Base-by-base conservation (phyloP, 2,329 filamentous ascomycete species). In the Dissoconium aciculare region DNA sequence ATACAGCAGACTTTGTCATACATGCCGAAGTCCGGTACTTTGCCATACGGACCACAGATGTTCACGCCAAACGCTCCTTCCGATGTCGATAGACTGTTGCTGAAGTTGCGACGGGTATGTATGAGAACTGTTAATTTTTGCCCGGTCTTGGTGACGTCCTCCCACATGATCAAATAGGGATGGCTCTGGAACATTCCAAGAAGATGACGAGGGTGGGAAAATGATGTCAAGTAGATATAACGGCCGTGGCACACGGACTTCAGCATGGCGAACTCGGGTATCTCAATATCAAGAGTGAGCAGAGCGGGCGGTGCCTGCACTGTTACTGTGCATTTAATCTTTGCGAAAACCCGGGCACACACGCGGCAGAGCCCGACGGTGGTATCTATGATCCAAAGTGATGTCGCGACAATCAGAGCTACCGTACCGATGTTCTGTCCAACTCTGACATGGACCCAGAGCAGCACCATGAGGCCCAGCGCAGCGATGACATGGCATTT, bases 1-100 rank as follows among this genome's bases (percentile, higher is more conserved):
- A 37, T n/a, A n/a, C 30, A 31, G 13, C 34, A 32, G 11, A 37
- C 31, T 13, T 33, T 37, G 19, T 37, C 31, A 17, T 23, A 30
- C 10, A 17, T 12, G 12, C 31, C 25, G 5, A 37, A 27, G 6
- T 17, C 15, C n/a, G 15, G 8, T n/a, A 12, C 15, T 8, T 21
- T 3, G n/a, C 32, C 27, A 28, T 37, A 37, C 15, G 34, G 34
- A n/a, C 34, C 34, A 23, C 34, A 21, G 9, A 37, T 27, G 11
- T 23, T 17, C 11, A 34, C n/a, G 14, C 23, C 12, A 5, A 16
- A 11, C 12, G 17, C 11, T 5, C 15, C 21, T 15, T 25, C 15
- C 11, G 11, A 30, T 16, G 15, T 23, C 24, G 26, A 15, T 13
- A 37, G 23, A 23, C n/a, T 11, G 15, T 17, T 24, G 12, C 34